These are phyloP conservation scores for Diaporthe sp. DNA, from an alignment of 2,329 filamentous ascomycete species.

Conservation along the genomic window DNA sequence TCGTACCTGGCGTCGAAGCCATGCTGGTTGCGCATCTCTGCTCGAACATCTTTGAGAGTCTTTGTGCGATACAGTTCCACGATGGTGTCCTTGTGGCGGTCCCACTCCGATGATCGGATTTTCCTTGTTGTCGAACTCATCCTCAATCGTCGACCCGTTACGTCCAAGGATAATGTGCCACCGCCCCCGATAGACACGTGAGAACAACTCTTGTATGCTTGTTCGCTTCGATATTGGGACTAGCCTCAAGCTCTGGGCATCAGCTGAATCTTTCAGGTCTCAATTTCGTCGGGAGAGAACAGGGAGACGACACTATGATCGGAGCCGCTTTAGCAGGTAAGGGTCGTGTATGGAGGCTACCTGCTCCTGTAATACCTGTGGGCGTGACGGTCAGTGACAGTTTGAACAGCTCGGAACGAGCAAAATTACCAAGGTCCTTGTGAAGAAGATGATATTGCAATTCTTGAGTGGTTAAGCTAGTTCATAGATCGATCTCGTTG, in stretches of 20 bases:
- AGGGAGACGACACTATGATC: not conserved
- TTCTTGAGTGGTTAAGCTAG: too few species aligned
- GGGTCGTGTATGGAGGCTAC: not conserved
- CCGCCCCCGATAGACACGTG: too few species aligned
- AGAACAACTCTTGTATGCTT: too few species aligned
- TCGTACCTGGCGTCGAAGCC: slow-evolving; percentile 3
- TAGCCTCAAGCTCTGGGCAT: not conserved
- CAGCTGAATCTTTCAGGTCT: not conserved
- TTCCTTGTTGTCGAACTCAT: not conserved
- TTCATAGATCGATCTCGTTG: not conserved
- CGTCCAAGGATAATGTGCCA: not conserved
- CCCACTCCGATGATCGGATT: not conserved
- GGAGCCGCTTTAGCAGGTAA: not conserved
- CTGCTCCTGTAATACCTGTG: not conserved
- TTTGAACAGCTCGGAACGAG: not conserved
- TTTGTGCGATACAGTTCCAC: not conserved
- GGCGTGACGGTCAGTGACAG: not conserved
- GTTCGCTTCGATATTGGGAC: not conserved
- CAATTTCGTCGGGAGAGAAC: too few species aligned
- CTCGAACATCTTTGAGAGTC: not conserved
- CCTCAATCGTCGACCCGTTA: not conserved
- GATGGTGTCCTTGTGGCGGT: not conserved
- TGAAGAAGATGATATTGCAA: not conserved
- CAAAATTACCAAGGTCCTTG: not conserved
- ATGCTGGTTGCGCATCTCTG: not conserved